A percentile compares a stretch with the other conserved stretches of the same genome.
phyloP scores from a whole-genome alignment of 306 rosid genomes.

The Vigna unguiculata region DNA sequence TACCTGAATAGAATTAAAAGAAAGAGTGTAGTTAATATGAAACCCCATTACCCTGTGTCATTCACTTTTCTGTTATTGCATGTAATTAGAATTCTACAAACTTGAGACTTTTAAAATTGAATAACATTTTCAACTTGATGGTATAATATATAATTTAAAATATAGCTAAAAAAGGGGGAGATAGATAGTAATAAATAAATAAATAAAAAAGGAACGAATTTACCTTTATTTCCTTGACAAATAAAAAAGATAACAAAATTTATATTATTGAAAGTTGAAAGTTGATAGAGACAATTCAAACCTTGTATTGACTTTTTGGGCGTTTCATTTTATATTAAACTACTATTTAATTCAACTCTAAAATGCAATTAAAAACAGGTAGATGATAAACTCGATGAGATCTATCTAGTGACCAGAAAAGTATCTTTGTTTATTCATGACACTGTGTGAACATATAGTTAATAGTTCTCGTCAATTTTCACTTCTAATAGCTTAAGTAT shows the following conservation, averaged over 20 bases:
- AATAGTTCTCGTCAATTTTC: no score
- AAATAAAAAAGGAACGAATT: not conserved
- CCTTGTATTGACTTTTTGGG: conserved; percentile 9
- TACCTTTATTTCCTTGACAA: not conserved
- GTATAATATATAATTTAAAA: not conserved
- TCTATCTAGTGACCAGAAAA: not conserved
- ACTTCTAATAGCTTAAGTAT: no score
- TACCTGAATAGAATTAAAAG: not conserved
- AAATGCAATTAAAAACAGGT: not conserved
- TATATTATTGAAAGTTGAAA: not conserved
- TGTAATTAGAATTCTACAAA: not conserved
- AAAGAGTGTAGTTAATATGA: not conserved
- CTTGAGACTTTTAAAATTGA: not conserved
- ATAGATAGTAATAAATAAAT: no score
- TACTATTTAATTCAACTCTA: not conserved
- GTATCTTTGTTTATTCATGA: not conserved
- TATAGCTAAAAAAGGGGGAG: not conserved
- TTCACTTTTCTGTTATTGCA: not conserved
- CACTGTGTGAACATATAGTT: no score
- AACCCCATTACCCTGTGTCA: not conserved
- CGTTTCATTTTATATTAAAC: not conserved
- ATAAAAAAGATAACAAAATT: not conserved
- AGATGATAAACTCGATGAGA: no score
- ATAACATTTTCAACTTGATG: not conserved
- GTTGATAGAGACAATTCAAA: not conserved